Percentiles rank a stretch among this genome's conserved stretches.
These are phyloP conservation scores for Coemansia sp. DNA, from an alignment of 192 early-diverging fungal genomes.

Conservation along the genomic window DNA sequence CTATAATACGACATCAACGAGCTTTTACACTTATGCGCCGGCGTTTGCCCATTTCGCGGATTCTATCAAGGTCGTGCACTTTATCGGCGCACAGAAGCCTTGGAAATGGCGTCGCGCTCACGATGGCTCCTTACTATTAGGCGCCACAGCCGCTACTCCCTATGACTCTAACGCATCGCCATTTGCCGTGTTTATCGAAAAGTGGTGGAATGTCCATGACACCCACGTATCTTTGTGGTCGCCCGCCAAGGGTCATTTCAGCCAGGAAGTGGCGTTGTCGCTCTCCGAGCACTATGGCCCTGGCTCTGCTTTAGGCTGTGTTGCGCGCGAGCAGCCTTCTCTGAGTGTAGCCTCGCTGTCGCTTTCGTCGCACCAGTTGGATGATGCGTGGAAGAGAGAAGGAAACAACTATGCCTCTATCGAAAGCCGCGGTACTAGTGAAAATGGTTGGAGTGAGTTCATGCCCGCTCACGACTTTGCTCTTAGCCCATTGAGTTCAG, in stretches of 20 bases:
- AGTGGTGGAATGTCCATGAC: constrained; percentile 76
- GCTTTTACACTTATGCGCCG: constrained; percentile 66
- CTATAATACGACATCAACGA: constrained; percentile 65
- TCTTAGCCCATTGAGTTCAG: constrained; percentile 15
- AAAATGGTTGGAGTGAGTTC: constrained; percentile 39
- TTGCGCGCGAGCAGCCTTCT: background rate
- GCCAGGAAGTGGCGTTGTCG: constrained; percentile 19
- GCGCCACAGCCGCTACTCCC: constrained; percentile 14
- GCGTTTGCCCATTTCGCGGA: constrained; percentile 73
- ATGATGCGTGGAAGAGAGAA: constrained; percentile 39
- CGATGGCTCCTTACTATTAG: constrained; percentile 32
- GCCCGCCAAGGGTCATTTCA: constrained; percentile 22
- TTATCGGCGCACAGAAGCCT: constrained; percentile 85
- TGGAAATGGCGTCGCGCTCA: constrained; percentile 61
- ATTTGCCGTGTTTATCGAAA: constrained; percentile 57
- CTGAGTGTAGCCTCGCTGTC: background rate
- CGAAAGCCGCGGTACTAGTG: constrained; percentile 4
- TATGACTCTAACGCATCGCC: constrained; percentile 19
- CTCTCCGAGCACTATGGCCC: constrained; percentile 4
- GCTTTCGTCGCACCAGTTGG: constrained; percentile 22
- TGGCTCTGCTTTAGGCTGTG: constrained; percentile 3
- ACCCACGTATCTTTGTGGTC: constrained; percentile 45
- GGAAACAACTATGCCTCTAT: constrained; percentile 10
- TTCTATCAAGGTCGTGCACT: constrained; percentile 80
- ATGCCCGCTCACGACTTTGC: constrained; percentile 45